A percentile compares a stretch with the other conserved stretches of the same genome.
These are phyloP conservation scores for Aureobasidium sp. DNA, from an alignment of 2,329 filamentous ascomycete species.

Conservation along the genomic window DNA sequence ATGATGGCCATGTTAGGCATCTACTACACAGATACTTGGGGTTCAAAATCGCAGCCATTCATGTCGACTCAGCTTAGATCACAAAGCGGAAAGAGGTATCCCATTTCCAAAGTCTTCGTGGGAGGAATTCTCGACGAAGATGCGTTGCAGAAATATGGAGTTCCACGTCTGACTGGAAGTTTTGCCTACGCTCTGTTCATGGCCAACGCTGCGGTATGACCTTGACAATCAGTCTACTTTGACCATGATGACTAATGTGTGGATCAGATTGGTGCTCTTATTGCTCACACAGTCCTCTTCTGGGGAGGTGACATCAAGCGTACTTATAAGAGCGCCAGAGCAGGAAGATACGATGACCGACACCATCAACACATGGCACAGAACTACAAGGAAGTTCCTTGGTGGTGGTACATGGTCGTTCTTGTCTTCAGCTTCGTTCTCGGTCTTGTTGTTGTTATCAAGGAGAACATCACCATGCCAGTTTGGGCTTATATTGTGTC, in stretches of 20 bases:
- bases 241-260: neutral
- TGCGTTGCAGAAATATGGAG: conserved; percentile 38
- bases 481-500: conserved; percentile 30
- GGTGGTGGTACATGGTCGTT: conserved; percentile 30
- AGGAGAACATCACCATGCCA: conserved; percentile 28
- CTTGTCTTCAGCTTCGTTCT: conserved; percentile 28
- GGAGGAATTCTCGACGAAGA: conserved; percentile 37
- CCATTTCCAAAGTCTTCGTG: conserved; percentile 37
- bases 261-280: conserved; percentile 45
- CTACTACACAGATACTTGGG: conserved; percentile 47
- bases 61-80: conserved; percentile 47
- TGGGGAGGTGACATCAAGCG: conserved; percentile 48
- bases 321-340: conserved; percentile 42
- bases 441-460: conserved; percentile 25
- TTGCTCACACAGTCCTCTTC: conserved; percentile 48
- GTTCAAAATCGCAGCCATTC: conserved; percentile 43
- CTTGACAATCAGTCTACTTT: too few relatives aligned
- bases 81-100: conserved; percentile 31
- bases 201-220: conserved; percentile 44
- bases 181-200: conserved; percentile 46
- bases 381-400: conserved; percentile 45
- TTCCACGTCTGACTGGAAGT: conserved; percentile 43
- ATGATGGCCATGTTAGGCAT: conserved; percentile 46
- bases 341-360: conserved; percentile 41
- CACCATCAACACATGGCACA: conserved; percentile 49